Conservation (phyloP, 805 yeast species). For the Barnettozyma salicaria region DNA sequence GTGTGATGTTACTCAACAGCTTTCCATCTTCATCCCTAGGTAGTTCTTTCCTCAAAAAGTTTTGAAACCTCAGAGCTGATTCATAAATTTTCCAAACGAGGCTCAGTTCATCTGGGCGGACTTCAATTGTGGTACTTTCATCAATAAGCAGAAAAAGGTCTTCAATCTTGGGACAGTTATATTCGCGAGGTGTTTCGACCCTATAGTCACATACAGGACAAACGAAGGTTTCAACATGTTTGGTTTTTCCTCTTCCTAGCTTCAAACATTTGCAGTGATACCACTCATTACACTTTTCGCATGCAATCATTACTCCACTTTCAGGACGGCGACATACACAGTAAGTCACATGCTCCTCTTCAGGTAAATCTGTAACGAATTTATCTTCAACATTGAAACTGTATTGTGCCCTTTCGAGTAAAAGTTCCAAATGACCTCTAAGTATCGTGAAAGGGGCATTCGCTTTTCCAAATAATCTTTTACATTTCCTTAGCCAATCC, state of each 20-base stretch:
- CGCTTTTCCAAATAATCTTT: constrained; percentile 30
- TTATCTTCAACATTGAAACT: constrained; percentile 27
- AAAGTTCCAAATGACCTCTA: constrained; percentile 22
- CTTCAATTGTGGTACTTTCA: constrained; percentile 25
- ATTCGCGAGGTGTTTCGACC: constrained; percentile 27
- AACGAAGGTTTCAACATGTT: constrained; percentile 33
- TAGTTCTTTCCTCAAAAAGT: constrained; percentile 17
- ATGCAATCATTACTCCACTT: constrained; percentile 59
- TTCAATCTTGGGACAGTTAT: constrained; percentile 30
- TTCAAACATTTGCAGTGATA: constrained; percentile 58
- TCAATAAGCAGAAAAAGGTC: constrained; percentile 27
- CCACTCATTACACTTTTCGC: constrained; percentile 70
- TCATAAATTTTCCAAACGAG: constrained; percentile 16
- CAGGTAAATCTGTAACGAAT: constrained; percentile 9
- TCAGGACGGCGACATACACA: constrained; percentile 62
- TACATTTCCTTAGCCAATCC: constrained; percentile 33
- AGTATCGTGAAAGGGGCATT: constrained; percentile 30
- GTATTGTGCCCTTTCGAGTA: constrained; percentile 18
- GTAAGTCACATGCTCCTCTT: constrained; percentile 30
- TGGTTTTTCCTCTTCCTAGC: constrained; percentile 28
- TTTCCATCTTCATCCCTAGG: constrained; percentile 19
- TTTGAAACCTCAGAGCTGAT: constrained; percentile 20
- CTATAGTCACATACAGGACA: constrained; percentile 51
- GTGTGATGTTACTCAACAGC: constrained; percentile 15
- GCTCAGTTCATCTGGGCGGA: constrained; percentile 32